Conservation (phyloP, 495 filamentous ascomycete species). For the Podospora australis region DNA sequence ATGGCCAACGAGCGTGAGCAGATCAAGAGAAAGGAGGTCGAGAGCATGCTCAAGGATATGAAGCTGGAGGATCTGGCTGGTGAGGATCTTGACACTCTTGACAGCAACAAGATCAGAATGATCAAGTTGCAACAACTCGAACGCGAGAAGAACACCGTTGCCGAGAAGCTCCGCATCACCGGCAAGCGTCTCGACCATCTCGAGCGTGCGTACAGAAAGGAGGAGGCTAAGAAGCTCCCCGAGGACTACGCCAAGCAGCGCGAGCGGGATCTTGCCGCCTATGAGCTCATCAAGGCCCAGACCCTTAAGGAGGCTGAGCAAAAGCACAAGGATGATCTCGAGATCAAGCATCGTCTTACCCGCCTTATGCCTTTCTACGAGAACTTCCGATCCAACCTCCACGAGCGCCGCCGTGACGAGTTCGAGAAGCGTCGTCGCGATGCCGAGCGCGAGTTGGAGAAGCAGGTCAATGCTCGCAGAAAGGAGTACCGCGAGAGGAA, state of each 20-base stretch:
- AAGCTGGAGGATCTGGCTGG: constrained; percentile 82
- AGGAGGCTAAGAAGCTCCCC: constrained; percentile 85
- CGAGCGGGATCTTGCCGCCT: constrained; percentile 69
- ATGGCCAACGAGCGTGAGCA: constrained; percentile 84
- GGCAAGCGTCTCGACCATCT: constrained; percentile 96
- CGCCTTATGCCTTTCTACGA: constrained; percentile 77
- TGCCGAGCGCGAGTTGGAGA: constrained; percentile 83
- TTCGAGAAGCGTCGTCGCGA: constrained; percentile 88
- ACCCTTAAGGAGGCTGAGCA: constrained; percentile 70
- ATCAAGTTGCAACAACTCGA: constrained; percentile 94
- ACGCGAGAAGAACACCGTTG: constrained; percentile 92
- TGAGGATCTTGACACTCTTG: constrained; percentile 67
- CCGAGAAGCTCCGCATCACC: constrained; percentile 82
- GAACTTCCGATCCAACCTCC: constrained; percentile 68
- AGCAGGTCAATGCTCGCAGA: constrained; percentile 76
- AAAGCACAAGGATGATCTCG: constrained; percentile 83
- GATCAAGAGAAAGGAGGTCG: constrained; percentile 87
- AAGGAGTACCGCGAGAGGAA: constrained; percentile 75
- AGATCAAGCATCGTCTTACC: constrained; percentile 83
- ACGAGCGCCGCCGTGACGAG: constrained; percentile 82
- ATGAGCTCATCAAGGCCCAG: constrained; percentile 69
- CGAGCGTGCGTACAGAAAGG: constrained; percentile 91
- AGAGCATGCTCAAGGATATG: constrained; percentile 92
- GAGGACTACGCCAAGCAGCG: constrained; percentile 83
- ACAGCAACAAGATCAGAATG: constrained; percentile 79